A percentile compares a stretch with the other conserved stretches of the same genome.
phyloP scores from a whole-genome alignment of 371 early-diverging fungal genomes.

The Mucor indicus region DNA sequence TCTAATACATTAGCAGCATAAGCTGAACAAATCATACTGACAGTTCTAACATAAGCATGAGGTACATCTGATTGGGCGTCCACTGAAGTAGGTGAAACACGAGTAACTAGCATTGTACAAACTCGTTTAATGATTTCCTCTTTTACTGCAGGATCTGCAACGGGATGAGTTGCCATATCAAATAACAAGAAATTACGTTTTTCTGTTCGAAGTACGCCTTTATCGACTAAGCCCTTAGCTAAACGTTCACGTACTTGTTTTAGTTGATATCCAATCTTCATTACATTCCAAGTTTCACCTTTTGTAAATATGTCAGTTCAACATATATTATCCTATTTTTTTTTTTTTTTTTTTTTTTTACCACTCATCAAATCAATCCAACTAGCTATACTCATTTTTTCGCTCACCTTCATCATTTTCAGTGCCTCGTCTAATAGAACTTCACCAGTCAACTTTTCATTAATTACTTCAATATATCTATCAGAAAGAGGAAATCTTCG shows the following conservation, averaged over 20 bases:
- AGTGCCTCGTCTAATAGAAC: constrained; percentile 95
- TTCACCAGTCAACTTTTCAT: constrained; percentile 85
- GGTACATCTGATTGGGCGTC: constrained; percentile 44
- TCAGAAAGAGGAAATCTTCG: constrained; percentile 77
- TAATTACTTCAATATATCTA: constrained; percentile 81
- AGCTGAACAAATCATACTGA: constrained; percentile 93
- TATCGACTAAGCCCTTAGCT: constrained; percentile 96
- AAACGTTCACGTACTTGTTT: constrained; percentile 96
- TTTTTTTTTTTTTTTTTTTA: constrained; percentile 26
- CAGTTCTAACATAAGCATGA: constrained; percentile 62
- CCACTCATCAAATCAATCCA: constrained; percentile 98
- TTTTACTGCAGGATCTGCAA: constrained; percentile 82
- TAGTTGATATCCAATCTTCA: constrained; percentile 94
- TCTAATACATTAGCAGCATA: constrained; percentile 95
- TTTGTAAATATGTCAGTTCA: background rate
- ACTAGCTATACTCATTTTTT: constrained; percentile 74
- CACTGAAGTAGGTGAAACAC: constrained; percentile 39
- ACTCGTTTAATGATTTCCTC: constrained; percentile 81
- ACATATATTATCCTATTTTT: background rate
- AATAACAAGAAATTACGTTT: constrained; percentile 93
- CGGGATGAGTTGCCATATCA: constrained; percentile 94
- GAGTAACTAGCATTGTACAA: constrained; percentile 68
- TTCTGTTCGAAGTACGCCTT: constrained; percentile 94
- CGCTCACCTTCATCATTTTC: constrained; percentile 77
- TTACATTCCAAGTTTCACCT: constrained; percentile 98